Evolutionary conservation across 1,139 yeast species (phyloP), one percentile per base, ranked within the genome.

Genomic region (Geotrichum phurueaensis): DNA sequence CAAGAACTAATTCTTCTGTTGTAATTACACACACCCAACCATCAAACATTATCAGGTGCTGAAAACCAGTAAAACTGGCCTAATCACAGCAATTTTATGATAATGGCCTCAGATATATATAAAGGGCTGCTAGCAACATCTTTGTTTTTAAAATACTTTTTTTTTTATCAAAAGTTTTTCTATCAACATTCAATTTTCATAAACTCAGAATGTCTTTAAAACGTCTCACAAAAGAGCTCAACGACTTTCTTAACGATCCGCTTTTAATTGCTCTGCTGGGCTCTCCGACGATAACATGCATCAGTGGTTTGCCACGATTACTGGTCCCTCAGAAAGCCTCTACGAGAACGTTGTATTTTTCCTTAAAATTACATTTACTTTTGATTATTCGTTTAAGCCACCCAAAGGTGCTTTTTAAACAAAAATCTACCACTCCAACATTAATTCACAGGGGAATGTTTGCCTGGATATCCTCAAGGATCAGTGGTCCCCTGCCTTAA

Each of bases 201-300:
- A n/a, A 22, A 15, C 22, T 45, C 6, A 50, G 7, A 60, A 89
- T 89, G 96, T 89, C 96, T 70, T 83, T 85, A 71, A 92, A 92
- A 79, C 92, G 98, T 84, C 91, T 92, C 73, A 89, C 89, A 79
- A 91, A 91, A 79, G 98, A 92, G 79, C 83, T 92, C 73, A 86
- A 87, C 70, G 98, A 92, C 78, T 83, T 92, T 1, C 6, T 18
- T 12, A 89, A 96, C 83, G 99, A 94, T 76, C 99, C 99, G 66
- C 99, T 98, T 89, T 98, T 63, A 91, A 97, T 57, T 94, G 99
- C 78, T 91, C 98, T 50, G 99, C 99, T 12, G 99, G 99, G 57
- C 99, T 99, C 70, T 95, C 90, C 58, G 97, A 97, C 61, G 98
- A 94, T 71, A 96, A 90, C 74, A 80, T 90, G 74, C 89, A 86